Conservation (phyloP, 2,329 filamentous ascomycete genomes). For the Drechslera avenae region DNA sequence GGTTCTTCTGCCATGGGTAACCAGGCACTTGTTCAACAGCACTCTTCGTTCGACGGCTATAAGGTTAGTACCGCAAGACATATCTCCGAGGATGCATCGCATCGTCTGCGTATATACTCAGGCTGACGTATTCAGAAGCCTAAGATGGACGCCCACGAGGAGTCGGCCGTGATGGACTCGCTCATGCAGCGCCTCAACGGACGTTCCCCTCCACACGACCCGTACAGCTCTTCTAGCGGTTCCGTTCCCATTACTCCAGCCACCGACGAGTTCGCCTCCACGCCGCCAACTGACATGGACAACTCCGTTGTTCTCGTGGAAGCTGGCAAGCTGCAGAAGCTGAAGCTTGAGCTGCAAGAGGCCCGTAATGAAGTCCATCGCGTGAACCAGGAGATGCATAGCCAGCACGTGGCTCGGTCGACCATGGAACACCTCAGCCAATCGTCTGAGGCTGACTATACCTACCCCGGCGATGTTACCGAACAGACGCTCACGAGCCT, state of each 20-base stretch:
- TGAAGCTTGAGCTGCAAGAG: slow-evolving; percentile 73
- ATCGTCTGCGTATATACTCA: not conserved
- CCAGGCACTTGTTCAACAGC: slow-evolving; percentile 27
- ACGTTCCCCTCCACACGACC: slow-evolving; percentile 48
- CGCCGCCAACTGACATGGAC: slow-evolving; percentile 33
- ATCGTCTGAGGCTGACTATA: slow-evolving; percentile 57
- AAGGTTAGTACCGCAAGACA: slow-evolving; percentile 35
- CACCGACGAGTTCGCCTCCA: slow-evolving; percentile 57
- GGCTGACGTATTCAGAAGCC: slow-evolving; percentile 53
- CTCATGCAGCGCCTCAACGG: slow-evolving; percentile 76
- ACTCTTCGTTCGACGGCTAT: slow-evolving; percentile 30
- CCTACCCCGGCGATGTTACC: slow-evolving; percentile 52
- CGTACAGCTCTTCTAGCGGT: slow-evolving; percentile 64
- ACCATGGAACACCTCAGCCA: slow-evolving; percentile 64
- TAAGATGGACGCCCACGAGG: slow-evolving; percentile 51
- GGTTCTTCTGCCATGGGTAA: slow-evolving; percentile 46
- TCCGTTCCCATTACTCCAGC: slow-evolving; percentile 68
- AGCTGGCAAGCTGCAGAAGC: slow-evolving; percentile 66
- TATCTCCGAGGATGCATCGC: not conserved
- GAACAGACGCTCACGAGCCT: slow-evolving; percentile 58
- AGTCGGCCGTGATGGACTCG: slow-evolving; percentile 59
- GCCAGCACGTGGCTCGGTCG: slow-evolving; percentile 65
- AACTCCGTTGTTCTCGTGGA: slow-evolving; percentile 43
- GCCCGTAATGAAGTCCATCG: slow-evolving; percentile 72
- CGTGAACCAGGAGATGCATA: slow-evolving; percentile 72